Base-by-base conservation (phyloP, 371 early-diverging fungal species). In the Zychaea mexicana region DNA sequence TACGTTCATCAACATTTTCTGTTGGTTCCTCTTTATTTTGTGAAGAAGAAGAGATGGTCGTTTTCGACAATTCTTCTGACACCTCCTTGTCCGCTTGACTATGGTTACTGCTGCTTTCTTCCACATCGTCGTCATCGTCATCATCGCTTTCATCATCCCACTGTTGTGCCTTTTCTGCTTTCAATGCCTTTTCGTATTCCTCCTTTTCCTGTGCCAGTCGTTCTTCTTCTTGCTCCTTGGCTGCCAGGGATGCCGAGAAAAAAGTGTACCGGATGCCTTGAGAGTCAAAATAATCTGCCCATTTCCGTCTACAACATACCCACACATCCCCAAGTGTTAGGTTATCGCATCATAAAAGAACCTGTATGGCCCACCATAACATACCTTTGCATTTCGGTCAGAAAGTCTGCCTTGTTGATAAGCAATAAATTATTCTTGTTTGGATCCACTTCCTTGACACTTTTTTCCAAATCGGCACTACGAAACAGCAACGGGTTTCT, bases 331-430 rank as follows among this genome's bases (percentile, higher is more conserved):
- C n/a, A n/a, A n/a, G n/a, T n/a, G n/a, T n/a, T n/a, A n/a, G n/a
- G n/a, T n/a, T n/a, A n/a, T n/a, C n/a, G n/a, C n/a, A n/a, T n/a
- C n/a, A n/a, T n/a, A n/a, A n/a, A n/a, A n/a, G n/a, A n/a, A n/a
- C n/a, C n/a, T n/a, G n/a, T n/a, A n/a, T n/a, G n/a, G n/a, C n/a
- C n/a, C n/a, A n/a, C n/a, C n/a, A n/a, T n/a, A n/a, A 56, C 26
- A 22, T 65, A 65, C 68, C 72, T 74, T 65, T 81, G 82, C 54
- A 82, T 69, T 26, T 76, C 81, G 17, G 92, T 95, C 69, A 98
- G 76, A 77, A 98, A 90, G 83, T 99, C 99, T 3, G 97, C 95
- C 89, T 99, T 99, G 81, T 99, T 99, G 64, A 98, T 88, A 57
- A 99, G 80, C 62, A 96, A 74, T 59, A 96, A 67, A 70, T 93